Evolutionary conservation across 75 land plant species (phyloP).

Genomic region (Picea glauca): DNA sequence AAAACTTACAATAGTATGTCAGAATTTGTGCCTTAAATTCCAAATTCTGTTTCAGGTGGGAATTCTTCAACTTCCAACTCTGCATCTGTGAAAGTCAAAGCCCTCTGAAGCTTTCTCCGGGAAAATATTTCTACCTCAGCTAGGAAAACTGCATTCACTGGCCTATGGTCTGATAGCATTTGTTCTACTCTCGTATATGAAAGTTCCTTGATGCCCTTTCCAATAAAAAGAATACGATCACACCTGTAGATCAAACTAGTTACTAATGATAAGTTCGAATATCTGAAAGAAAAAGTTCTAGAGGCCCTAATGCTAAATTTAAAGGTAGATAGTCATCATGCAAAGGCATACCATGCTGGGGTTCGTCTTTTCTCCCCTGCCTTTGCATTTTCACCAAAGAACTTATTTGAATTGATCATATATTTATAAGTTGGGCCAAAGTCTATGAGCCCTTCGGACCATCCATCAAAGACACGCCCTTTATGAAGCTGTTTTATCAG

Average conservation of each 20-base stretch:
- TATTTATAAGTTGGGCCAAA: slow-evolving; percentile 88
- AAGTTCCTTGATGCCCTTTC: slow-evolving; percentile 61
- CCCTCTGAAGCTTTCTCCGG: slow-evolving; percentile 21
- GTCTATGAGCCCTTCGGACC: slow-evolving; percentile 68
- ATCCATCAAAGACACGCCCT: slow-evolving; percentile 63
- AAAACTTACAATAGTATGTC: not conserved
- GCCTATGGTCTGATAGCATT: slow-evolving; percentile 75
- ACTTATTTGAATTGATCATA: slow-evolving; percentile 36
- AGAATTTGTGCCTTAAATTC: not conserved
- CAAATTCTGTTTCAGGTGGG: not conserved
- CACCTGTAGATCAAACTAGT: slow-evolving; percentile 69
- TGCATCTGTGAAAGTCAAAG: slow-evolving; percentile 36
- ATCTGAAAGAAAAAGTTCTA: no score
- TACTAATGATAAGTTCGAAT: slow-evolving; percentile 11
- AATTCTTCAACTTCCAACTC: slow-evolving; percentile 17
- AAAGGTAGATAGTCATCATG: slow-evolving; percentile 8
- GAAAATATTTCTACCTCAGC: slow-evolving; percentile 22
- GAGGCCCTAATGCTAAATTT: slow-evolving; percentile 13
- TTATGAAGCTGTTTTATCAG: slow-evolving; percentile 41
- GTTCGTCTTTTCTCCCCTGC: slow-evolving; percentile 58
- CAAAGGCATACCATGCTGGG: slow-evolving; percentile 69
- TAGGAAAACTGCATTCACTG: slow-evolving; percentile 60
- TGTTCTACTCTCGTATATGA: slow-evolving; percentile 46
- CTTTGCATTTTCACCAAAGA: slow-evolving; percentile 29
- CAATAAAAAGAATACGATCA: slow-evolving; percentile 79